These are phyloP conservation scores for Fragaria vesca DNA, from an alignment of 306 rosid genomes.

Conservation along the genomic window DNA sequence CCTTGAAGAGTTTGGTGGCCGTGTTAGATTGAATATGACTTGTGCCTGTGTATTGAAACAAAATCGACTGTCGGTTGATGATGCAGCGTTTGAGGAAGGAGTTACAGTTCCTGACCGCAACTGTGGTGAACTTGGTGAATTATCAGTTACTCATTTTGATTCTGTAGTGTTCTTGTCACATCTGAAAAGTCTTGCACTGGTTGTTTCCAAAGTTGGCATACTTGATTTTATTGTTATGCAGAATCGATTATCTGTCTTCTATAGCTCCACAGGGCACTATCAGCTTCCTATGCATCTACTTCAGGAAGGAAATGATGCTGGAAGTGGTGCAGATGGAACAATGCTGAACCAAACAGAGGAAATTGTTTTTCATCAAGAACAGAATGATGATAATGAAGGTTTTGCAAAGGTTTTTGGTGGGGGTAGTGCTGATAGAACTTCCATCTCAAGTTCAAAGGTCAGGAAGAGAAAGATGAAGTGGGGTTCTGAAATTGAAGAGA, in stretches of 20 bases:
- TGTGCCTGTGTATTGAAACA: slow-evolving; percentile 32
- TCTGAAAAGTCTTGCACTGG: slow-evolving; percentile 36
- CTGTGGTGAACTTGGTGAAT: slow-evolving; percentile 33
- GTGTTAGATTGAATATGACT: slow-evolving; percentile 42
- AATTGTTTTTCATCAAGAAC: not conserved
- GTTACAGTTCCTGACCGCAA: slow-evolving; percentile 9
- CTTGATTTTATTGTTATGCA: slow-evolving; percentile 38
- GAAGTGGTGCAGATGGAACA: slow-evolving; percentile 5
- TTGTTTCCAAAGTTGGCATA: slow-evolving; percentile 30
- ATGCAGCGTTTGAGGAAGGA: slow-evolving; percentile 18
- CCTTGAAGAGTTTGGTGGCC: slow-evolving; percentile 45
- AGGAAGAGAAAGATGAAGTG: slow-evolving; percentile 33
- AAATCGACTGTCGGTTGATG: slow-evolving; percentile 10
- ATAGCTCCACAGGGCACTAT: slow-evolving; percentile 37
- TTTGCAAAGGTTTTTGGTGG: not conserved
- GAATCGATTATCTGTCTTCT: slow-evolving; percentile 45
- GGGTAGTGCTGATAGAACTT: slow-evolving; percentile 6
- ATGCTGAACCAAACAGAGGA: slow-evolving; percentile 13
- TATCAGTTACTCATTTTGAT: slow-evolving; percentile 33
- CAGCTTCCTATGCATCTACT: slow-evolving; percentile 48
- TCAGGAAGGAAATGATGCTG: slow-evolving; percentile 24
- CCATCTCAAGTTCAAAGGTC: slow-evolving; percentile 7
- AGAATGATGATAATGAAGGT: slow-evolving; percentile 15
- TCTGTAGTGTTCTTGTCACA: slow-evolving; percentile 33
- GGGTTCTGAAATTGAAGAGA: slow-evolving; percentile 16